Evolutionary conservation across 2,329 filamentous ascomycete species (phyloP).

Genomic region (Monosporascus sp.): DNA sequence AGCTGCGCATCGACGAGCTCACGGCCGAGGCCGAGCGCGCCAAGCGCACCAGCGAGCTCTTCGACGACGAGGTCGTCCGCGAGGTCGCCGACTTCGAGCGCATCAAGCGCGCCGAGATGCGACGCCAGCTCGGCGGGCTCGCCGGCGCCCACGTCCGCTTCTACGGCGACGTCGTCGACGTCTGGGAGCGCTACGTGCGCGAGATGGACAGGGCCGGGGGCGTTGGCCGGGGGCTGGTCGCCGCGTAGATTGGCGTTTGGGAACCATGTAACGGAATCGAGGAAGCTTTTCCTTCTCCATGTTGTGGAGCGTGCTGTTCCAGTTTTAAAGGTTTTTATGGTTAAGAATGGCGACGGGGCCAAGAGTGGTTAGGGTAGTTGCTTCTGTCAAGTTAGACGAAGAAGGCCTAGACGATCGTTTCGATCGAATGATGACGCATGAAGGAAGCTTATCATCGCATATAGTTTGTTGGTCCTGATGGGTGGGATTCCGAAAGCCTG

Average conservation of each 20-base stretch:
- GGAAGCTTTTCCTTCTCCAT: no score
- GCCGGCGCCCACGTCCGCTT: conserved; percentile 84
- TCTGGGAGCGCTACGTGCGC: conserved; percentile 85
- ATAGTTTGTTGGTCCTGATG: no score
- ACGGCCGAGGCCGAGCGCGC: conserved; percentile 85
- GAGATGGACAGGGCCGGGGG: conserved; percentile 62
- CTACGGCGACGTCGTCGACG: conserved; percentile 71
- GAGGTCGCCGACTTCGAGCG: conserved; percentile 93
- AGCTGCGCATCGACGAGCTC: conserved; percentile 87
- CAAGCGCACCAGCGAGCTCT: conserved; percentile 81
- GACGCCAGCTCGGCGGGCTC: conserved; percentile 74
- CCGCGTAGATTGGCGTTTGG: background rate
- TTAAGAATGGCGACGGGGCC: no score
- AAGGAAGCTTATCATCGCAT: no score
- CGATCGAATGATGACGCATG: no score
- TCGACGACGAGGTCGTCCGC: conserved; percentile 92
- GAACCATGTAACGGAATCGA: no score
- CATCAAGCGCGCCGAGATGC: conserved; percentile 92
- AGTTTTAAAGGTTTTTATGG: no score
- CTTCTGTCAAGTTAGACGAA: no score
- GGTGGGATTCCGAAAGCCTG: no score
- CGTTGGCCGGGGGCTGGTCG: background rate
- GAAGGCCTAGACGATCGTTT: no score
- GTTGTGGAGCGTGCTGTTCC: no score
- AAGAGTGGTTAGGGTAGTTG: no score